Evolutionary conservation across 805 yeast species (phyloP), one percentile per base, ranked within the genome.

Genomic region (Candida glaebosa): DNA sequence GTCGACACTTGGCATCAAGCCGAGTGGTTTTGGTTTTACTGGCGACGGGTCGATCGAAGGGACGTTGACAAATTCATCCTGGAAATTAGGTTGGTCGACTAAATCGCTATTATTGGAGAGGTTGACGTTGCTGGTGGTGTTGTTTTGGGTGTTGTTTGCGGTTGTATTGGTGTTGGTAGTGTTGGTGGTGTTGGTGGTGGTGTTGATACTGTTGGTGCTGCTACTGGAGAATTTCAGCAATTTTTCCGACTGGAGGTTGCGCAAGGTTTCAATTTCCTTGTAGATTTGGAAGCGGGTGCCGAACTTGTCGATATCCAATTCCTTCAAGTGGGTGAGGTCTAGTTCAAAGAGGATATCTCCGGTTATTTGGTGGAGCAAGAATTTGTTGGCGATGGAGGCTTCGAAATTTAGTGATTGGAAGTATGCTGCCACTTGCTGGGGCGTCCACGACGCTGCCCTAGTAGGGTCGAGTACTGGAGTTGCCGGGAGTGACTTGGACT

Each of bases 251-350:
- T 17, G 18, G 8, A 44, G 50, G 41, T 59, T 56, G 44, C 71
- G 72, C 52, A 84, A 66, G 28, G 80, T 76, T 58, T 87, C 95
- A 52, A 93, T 91, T 58, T 87, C 96, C 57, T 88, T 89, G 62
- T 80, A 82, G 36, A 93, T 79, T 60, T 90, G 96, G 63, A 89
- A 93, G 48, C 99, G 76, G 0, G 96, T 90, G 19, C 99, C 99
- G 67, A 93, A 93, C 3, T 96, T 86, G 37, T 79, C 74, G 39
- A 93, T 91, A 42, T 90, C 99, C 43, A 93, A 69, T 61, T 93
- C 99, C 59, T 91, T 93, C 54, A 93, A 73, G 54, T 86, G 86
- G 1, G 87, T 76, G 46, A 91, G 71, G 54, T 91, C 97, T 47
- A 93, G 72, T 61, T 90, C 95, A 40, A 93, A 70, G 34, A 93